These are phyloP conservation scores for Trichoderma semiorbis DNA, from an alignment of 2,329 filamentous ascomycete genomes.

Conservation along the genomic window DNA sequence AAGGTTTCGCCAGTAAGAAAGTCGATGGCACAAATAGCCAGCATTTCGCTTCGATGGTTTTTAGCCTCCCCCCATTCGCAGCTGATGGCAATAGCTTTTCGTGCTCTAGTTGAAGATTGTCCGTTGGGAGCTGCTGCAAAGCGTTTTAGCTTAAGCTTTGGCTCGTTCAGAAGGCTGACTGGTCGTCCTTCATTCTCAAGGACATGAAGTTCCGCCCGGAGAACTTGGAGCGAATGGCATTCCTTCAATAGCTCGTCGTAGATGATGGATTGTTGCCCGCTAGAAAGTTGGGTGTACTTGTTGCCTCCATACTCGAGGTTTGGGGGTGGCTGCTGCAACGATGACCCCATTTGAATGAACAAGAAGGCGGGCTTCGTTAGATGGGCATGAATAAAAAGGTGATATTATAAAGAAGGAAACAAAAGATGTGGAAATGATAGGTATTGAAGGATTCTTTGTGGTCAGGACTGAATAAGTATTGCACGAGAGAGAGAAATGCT, in stretches of 20 bases:
- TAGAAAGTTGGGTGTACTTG: neutral
- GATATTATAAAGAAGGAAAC: neutral
- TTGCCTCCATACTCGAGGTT: neutral
- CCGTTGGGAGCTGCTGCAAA: neutral
- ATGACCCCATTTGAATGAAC: rapidly evolving
- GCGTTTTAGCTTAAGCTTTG: neutral
- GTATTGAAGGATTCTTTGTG: rapidly evolving
- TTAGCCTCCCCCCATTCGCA: neutral
- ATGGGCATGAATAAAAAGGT: rapidly evolving
- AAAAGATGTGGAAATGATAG: neutral
- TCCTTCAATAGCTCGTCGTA: neutral
- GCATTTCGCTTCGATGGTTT: neutral
- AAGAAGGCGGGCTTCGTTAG: neutral
- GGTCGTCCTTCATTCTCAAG: neutral
- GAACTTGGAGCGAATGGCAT: neutral
- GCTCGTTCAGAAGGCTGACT: neutral
- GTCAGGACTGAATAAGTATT: neutral
- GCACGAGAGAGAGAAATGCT: neutral
- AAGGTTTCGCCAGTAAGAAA: neutral
- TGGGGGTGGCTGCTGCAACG: neutral
- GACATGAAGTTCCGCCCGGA: neutral
- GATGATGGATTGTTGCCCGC: neutral
- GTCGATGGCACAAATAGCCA: neutral
- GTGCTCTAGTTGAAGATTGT: neutral
- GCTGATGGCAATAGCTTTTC: neutral